These are phyloP conservation scores for Blastocystis sp. DNA, from an alignment of 352 stramenopile species.

Conservation along the genomic window DNA sequence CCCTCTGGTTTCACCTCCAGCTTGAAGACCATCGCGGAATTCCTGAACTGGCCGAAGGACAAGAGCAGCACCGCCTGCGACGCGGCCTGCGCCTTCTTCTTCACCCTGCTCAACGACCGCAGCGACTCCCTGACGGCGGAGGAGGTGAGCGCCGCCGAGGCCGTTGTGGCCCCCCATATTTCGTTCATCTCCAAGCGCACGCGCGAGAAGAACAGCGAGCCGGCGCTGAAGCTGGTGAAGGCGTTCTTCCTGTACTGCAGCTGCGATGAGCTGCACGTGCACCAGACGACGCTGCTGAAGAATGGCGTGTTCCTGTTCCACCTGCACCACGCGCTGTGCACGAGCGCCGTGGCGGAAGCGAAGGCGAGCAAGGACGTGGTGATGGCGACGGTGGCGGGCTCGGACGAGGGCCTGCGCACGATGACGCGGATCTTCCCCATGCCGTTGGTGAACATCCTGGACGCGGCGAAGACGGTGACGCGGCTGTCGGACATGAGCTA, in stretches of 20 bases:
- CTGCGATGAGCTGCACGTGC: background rate
- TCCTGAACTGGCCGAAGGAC: background rate
- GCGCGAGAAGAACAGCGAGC: background rate
- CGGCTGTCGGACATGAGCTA: background rate
- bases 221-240: background rate
- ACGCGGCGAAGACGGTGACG: background rate
- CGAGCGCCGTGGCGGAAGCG: too few relatives aligned
- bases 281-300: background rate
- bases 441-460: background rate
- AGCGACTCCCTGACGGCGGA: background rate
- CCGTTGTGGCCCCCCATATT: background rate
- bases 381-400: background rate
- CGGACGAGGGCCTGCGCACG: background rate
- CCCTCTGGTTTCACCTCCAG: background rate
- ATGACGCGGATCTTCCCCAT: slow-evolving; percentile 22
- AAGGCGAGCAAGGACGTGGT: slow-evolving; percentile 24
- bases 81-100: slow-evolving; percentile 37
- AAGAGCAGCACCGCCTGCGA: background rate
- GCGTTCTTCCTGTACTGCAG: background rate
- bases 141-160: background rate
- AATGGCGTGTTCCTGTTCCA: slow-evolving; percentile 32
- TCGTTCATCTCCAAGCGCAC: slow-evolving; percentile 1
- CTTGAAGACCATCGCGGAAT: background rate
- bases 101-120: background rate
- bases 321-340: background rate